Evolutionary conservation across 2,329 filamentous ascomycete species (phyloP).

Genomic region (Nemania diffusa): DNA sequence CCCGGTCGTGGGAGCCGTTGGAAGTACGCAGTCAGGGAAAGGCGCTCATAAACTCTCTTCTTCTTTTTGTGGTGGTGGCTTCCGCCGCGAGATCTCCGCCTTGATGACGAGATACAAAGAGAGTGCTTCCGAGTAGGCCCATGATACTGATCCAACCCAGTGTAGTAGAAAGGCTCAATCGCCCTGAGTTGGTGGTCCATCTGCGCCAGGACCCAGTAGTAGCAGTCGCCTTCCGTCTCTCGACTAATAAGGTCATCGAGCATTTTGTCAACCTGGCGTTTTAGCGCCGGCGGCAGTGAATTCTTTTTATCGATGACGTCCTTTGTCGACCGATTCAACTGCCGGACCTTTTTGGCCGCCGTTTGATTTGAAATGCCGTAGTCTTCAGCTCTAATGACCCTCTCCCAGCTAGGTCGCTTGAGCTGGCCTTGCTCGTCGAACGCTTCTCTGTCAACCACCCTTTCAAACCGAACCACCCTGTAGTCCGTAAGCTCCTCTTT

Average conservation of each 20-base stretch:
- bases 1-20: slow-evolving; percentile 52
- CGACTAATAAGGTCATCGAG: slow-evolving; percentile 49
- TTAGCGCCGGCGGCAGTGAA: slow-evolving; percentile 50
- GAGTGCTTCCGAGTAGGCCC: slow-evolving; percentile 2
- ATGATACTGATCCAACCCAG: slow-evolving; percentile 3
- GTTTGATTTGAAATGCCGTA: slow-evolving; percentile 53
- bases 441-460: slow-evolving; percentile 47
- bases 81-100: slow-evolving; percentile 26
- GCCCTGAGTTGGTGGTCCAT: slow-evolving; percentile 54
- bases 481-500: slow-evolving; percentile 55
- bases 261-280: slow-evolving; percentile 56
- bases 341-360: slow-evolving; percentile 51
- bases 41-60: slow-evolving; percentile 51
- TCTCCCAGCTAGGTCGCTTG: slow-evolving; percentile 55
- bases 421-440: slow-evolving; percentile 53
- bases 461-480: slow-evolving; percentile 56
- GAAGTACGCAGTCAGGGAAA: slow-evolving; percentile 60
- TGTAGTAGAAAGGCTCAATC: slow-evolving; percentile 37
- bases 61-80: slow-evolving; percentile 36
- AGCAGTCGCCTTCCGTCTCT: slow-evolving; percentile 53
- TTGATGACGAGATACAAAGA: slow-evolving; percentile 8
- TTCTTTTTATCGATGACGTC: slow-evolving; percentile 54
- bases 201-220: slow-evolving; percentile 56
- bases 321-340: slow-evolving; percentile 51
- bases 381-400: slow-evolving; percentile 49